Percentiles rank a stretch among this genome's conserved stretches.
Conservation (phyloP, 371 early-diverging fungal species). For the Mucor ambiguus region DNA sequence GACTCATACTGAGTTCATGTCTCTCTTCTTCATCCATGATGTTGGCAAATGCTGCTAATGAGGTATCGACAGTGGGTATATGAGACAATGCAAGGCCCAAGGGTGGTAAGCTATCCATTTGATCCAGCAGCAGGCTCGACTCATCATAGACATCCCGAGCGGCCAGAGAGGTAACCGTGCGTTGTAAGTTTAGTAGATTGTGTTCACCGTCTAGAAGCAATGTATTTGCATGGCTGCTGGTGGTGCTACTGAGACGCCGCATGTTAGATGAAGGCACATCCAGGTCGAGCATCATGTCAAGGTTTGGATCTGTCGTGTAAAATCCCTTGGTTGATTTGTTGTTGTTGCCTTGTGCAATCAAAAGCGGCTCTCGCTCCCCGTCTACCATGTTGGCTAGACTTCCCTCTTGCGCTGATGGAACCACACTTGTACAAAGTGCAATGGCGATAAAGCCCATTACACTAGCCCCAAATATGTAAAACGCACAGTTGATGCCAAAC, state of each 20-base stretch:
- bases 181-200: conserved; percentile 15
- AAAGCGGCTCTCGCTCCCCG: conserved; percentile 9
- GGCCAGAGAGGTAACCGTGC: conserved; percentile 30
- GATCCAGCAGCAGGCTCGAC: conserved; percentile 24
- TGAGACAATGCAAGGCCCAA: conserved; percentile 48
- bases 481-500: conserved; percentile 34
- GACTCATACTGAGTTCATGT: not conserved
- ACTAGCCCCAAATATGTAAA: conserved; percentile 47
- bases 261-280: conserved; percentile 5
- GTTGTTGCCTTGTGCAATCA: conserved; percentile 5
- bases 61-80: conserved; percentile 48
- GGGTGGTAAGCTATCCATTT: conserved; percentile 38
- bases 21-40: conserved; percentile 20
- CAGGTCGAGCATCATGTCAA: conserved; percentile 5
- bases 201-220: conserved; percentile 26
- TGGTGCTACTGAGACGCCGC: conserved; percentile 29
- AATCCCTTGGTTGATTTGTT: conserved; percentile 15
- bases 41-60: conserved; percentile 40
- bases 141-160: conserved; percentile 40
- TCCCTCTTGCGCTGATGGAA: not conserved
- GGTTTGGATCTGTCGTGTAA: conserved; percentile 13
- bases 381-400: not conserved
- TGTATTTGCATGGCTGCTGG: conserved; percentile 44
- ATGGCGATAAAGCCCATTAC: conserved; percentile 20
- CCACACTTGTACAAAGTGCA: conserved; percentile 14